Evolutionary conservation across 805 yeast genomes (phyloP).

Genomic region (Cyberlindnera nakhonratchasimensis): DNA sequence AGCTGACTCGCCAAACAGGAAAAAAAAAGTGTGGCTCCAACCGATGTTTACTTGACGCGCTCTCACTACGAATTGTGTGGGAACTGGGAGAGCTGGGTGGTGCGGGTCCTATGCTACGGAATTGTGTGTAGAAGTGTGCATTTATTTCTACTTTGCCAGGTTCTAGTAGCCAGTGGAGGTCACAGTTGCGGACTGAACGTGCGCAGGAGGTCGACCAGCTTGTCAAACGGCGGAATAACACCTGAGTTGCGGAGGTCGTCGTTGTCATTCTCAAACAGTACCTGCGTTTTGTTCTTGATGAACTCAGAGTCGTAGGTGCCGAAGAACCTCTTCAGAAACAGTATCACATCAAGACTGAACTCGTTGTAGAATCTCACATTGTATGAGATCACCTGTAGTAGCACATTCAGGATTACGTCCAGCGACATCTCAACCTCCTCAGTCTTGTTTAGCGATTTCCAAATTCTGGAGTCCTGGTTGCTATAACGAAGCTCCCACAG

Average conservation of each 20-base stretch:
- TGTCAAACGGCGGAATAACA: slow-evolving; percentile 28
- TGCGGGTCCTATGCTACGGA: too few relatives aligned
- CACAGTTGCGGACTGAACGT: slow-evolving; percentile 3
- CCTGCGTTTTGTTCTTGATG: slow-evolving; percentile 29
- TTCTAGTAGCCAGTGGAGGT: background rate
- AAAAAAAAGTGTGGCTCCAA: slow-evolving; percentile 7
- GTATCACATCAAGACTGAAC: slow-evolving; percentile 41
- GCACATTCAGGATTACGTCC: slow-evolving; percentile 39
- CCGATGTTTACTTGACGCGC: background rate
- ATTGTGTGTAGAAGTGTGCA: background rate
- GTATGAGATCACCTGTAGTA: slow-evolving; percentile 56
- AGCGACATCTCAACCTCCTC: slow-evolving; percentile 24
- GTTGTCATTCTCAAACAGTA: slow-evolving; percentile 28
- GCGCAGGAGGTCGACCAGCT: slow-evolving; percentile 13
- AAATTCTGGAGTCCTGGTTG: slow-evolving; percentile 15
- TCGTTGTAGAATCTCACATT: slow-evolving; percentile 63
- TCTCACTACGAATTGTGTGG: too few relatives aligned
- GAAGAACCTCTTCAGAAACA: slow-evolving; percentile 43
- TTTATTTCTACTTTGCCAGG: background rate
- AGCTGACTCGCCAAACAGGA: slow-evolving; percentile 14
- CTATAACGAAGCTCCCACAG: slow-evolving; percentile 30
- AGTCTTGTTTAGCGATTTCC: slow-evolving; percentile 18
- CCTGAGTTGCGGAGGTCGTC: slow-evolving; percentile 24
- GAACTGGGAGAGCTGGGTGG: too few relatives aligned
- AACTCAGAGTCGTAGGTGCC: slow-evolving; percentile 33